Base-by-base conservation (phyloP, 768 basidiomycete species). In the Inosperma sp. region DNA sequence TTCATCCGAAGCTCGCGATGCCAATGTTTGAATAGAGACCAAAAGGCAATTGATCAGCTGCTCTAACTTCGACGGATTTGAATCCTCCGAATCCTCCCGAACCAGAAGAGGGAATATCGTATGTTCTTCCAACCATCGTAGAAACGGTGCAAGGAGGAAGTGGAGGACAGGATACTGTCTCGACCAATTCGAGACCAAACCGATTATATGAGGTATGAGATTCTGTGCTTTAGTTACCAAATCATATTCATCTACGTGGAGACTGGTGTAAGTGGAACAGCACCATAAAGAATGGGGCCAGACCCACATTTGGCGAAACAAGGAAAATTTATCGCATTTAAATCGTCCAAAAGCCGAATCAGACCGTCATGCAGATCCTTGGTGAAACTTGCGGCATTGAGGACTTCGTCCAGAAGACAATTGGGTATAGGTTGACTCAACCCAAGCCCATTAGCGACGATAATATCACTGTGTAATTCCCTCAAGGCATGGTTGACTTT, bases 11-110 rank as follows among this genome's bases (percentile, higher is more conserved):
- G 40, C 23, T 33, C 60, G 67, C 8, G 70, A 61, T 12, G 82
- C 68, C 58, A 90, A 59, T 17, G 74, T 68, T 59, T 94, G 92
- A 17, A 85, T 75, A 26, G 73, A 74, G 25, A 88, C 65, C 17
- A 95, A 76, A 40, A 92, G 68, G 1, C 72, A 62, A 56, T 86
- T 79, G 57, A 93, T 78, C 48, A 87, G 60, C 3, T 56, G 26
- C 46, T 80, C 74, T 1, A 69, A 60, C 42, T 60, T 57, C 19
- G 65, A 47, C 25, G 34, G 30, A 16, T 55, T 30, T n/a, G 49
- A 58, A 56, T 52, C 52, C 51, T 37, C 19, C 39, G 36, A 10
- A 17, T 46, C 19, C 13, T 21, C 23, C 23, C 10, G 7, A 35
- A 47, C 13, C 14, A 25, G 25, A 21, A 45, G 51, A 3, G 51